Base-by-base conservation (phyloP, 2,329 filamentous ascomycete genomes). In the Coniochaeta sp. region DNA sequence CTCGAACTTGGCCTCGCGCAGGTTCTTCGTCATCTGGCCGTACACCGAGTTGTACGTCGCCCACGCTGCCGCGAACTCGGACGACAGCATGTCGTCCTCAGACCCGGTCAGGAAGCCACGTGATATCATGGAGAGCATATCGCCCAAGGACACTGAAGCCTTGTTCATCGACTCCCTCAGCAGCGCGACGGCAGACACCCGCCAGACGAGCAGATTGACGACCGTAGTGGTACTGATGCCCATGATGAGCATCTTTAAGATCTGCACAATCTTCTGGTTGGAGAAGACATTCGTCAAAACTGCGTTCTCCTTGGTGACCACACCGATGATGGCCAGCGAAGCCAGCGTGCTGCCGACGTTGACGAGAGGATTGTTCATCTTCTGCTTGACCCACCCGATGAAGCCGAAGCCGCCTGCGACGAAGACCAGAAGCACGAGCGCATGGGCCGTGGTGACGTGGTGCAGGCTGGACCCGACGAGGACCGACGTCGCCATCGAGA, bases 241-340 rank as follows among this genome's bases (percentile, higher is more conserved):
- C 76, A 93, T 85, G n/a, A 89, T 72, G 54, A 96, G 81, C 82
- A 96, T 93, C 71, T 92, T 91, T 67, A 95, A 76, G 28, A 93
- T 87, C 72, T 96, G 90, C 0, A 86, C 78, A 58, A 96, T 89
- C 73, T 96, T 96, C 61, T 85, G 85, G 66, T 89, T 86, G 0
- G 89, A 92, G 68, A 96, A 91, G 58, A 88, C 87, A 6, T 90
- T 91, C 36, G 83, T 86, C 67, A 96, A 90, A 0, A 97, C 87
- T 2, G 91, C 87, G 58, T 91, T 92, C 73, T 97, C 93, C 74
- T 96, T 96, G 12, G 93, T 96, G 63, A 97, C 78, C 54, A 96
- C 85, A 2, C 90, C 93, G 69, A 97, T 96, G 64, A 95, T 90
- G 57, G 91, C 91, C 61, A 98, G 86, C 36, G 91, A 93, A 7